A percentile compares a stretch with the other conserved stretches of the same genome.
Conservation (phyloP, 352 stramenopile genomes). For the Albugo laibachii region DNA sequence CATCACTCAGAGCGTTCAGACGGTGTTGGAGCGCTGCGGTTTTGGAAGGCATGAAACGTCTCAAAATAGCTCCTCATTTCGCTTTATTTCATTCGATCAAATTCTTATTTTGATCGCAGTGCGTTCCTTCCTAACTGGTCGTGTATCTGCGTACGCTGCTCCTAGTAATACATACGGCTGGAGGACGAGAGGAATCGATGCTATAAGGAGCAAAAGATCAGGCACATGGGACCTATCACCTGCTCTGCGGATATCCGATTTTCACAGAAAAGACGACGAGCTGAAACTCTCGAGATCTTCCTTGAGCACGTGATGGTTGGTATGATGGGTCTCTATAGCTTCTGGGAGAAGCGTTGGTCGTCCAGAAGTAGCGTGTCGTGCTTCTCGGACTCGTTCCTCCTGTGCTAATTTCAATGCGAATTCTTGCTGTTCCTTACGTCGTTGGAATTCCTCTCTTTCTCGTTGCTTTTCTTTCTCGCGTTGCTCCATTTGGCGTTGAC, state of each 20-base stretch:
- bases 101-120: not conserved
- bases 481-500: conserved; percentile 36
- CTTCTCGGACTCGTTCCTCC: conserved; percentile 33
- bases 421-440: conserved; percentile 35
- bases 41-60: conserved; percentile 6
- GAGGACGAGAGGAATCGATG: too few relatives aligned
- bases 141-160: too few relatives aligned
- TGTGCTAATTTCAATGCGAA: conserved; percentile 18
- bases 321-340: conserved; percentile 27
- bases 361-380: conserved; percentile 36
- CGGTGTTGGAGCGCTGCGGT: conserved; percentile 50
- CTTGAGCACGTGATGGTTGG: conserved; percentile 48
- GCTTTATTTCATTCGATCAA: not conserved
- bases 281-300: conserved; percentile 75
- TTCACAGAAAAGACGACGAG: conserved; percentile 75
- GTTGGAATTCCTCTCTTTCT: conserved; percentile 42
- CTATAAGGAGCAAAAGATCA: too few relatives aligned
- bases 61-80: not conserved
- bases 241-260: not conserved
- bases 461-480: conserved; percentile 46
- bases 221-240: not conserved
- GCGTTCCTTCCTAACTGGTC: too few relatives aligned
- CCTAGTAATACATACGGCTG: too few relatives aligned
- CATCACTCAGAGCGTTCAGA: conserved; percentile 51
- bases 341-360: conserved; percentile 26